A percentile compares a stretch with the other conserved stretches of the same genome.
phyloP scores from a whole-genome alignment of 495 filamentous ascomycete species.

The Trichoderma gamsii region DNA sequence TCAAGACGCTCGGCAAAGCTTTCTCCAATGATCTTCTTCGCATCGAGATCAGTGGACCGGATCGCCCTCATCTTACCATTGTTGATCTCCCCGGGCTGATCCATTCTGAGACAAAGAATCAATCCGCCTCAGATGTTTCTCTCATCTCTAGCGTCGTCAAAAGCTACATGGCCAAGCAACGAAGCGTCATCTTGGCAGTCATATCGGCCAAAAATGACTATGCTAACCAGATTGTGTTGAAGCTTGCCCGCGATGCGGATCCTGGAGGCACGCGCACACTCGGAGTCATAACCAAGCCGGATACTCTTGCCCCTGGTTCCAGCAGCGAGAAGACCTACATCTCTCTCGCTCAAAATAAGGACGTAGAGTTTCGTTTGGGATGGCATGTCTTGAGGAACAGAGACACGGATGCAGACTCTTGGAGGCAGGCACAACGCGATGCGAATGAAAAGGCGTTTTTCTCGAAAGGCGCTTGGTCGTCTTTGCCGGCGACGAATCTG shows the following conservation, averaged over 20 bases:
- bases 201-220: slow-evolving; percentile 60
- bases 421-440: slow-evolving; percentile 34
- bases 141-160: slow-evolving; percentile 49
- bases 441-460: slow-evolving; percentile 39
- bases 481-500: slow-evolving; percentile 24
- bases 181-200: slow-evolving; percentile 61
- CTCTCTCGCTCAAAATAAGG: slow-evolving; percentile 51
- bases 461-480: slow-evolving; percentile 35
- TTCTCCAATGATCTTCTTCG: slow-evolving; percentile 62
- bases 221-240: slow-evolving; percentile 56
- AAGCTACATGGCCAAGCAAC: slow-evolving; percentile 53
- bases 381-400: slow-evolving; percentile 70
- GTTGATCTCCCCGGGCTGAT: slow-evolving; percentile 67
- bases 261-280: slow-evolving; percentile 68
- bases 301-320: slow-evolving; percentile 47
- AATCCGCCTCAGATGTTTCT: slow-evolving; percentile 41
- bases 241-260: slow-evolving; percentile 70
- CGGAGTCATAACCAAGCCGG: slow-evolving; percentile 83
- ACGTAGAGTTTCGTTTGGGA: slow-evolving; percentile 56
- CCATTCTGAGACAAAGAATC: slow-evolving; percentile 44
- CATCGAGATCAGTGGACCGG: slow-evolving; percentile 61
- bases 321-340: slow-evolving; percentile 47
- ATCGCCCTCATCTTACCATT: slow-evolving; percentile 57
- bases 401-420: slow-evolving; percentile 18
- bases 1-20: slow-evolving; percentile 31